Evolutionary conservation across 2,329 filamentous ascomycete species (phyloP).

Genomic region (Zelopaecilomyces penicillatus): DNA sequence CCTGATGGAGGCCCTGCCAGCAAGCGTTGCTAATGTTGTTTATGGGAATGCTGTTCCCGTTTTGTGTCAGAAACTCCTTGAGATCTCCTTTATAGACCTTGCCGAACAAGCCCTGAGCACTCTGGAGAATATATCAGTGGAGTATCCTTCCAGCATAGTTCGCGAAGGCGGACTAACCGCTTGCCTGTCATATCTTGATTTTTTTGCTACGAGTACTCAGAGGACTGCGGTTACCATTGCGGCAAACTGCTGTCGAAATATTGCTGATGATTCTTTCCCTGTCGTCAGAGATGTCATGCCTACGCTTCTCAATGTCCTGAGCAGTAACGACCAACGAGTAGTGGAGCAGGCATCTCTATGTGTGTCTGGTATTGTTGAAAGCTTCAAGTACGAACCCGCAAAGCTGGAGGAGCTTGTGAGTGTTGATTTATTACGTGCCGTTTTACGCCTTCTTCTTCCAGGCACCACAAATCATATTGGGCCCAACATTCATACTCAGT

Average conservation of each 20-base stretch:
- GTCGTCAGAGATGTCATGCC: constrained; percentile 96
- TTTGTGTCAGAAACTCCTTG: constrained; percentile 86
- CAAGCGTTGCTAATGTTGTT: constrained; percentile 89
- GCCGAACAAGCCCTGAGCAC: constrained; percentile 96
- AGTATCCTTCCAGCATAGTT: constrained; percentile 92
- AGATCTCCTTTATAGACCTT: constrained; percentile 95
- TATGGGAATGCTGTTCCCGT: constrained; percentile 96
- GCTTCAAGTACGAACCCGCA: constrained; percentile 79
- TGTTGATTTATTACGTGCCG: constrained; percentile 73
- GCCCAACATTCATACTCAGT: constrained; percentile 90
- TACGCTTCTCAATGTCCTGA: constrained; percentile 79
- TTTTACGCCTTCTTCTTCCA: constrained; percentile 80
- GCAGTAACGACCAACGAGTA: constrained; percentile 89
- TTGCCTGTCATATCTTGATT: constrained; percentile 93
- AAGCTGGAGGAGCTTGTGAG: constrained; percentile 92
- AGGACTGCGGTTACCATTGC: constrained; percentile 94
- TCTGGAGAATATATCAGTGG: constrained; percentile 91
- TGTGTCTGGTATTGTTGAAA: constrained; percentile 92
- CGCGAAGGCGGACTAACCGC: constrained; percentile 90
- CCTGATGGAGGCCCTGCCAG: constrained; percentile 91
- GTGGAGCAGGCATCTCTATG: constrained; percentile 95
- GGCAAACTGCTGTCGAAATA: constrained; percentile 95
- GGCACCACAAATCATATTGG: constrained; percentile 94
- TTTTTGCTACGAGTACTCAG: constrained; percentile 95
- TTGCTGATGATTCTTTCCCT: constrained; percentile 84